phyloP scores from a whole-genome alignment of 371 early-diverging fungal genomes.

The Rhizomucor pusillus region DNA sequence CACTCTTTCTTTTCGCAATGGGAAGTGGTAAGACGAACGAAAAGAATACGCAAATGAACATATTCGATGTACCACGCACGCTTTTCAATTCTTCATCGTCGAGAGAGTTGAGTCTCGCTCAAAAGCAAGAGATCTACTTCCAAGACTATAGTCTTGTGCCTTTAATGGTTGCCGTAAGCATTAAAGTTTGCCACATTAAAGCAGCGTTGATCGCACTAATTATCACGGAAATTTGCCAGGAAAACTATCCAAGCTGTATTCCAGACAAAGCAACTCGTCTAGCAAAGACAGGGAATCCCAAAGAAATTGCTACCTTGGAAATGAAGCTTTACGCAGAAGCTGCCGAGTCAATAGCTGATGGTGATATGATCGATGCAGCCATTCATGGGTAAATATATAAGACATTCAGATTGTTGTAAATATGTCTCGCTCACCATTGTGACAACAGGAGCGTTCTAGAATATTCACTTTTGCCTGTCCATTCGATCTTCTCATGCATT shows the following conservation, averaged over 20 bases:
- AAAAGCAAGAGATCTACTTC: slow-evolving; percentile 85
- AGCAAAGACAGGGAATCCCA: slow-evolving; percentile 10
- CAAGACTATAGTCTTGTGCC: slow-evolving; percentile 89
- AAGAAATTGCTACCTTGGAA: slow-evolving; percentile 22
- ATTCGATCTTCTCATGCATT: slow-evolving; percentile 89
- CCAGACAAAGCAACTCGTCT: slow-evolving; percentile 21
- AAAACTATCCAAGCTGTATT: slow-evolving; percentile 42
- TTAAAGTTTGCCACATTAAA: background rate
- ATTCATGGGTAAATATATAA: slow-evolving; percentile 59
- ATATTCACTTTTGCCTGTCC: slow-evolving; percentile 92
- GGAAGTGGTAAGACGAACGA: slow-evolving; percentile 53
- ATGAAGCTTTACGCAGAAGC: slow-evolving; percentile 75
- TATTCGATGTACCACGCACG: slow-evolving; percentile 85
- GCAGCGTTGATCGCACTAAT: background rate
- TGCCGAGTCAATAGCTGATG: slow-evolving; percentile 89
- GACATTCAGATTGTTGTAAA: background rate
- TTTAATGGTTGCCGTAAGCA: slow-evolving; percentile 86
- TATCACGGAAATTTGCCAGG: slow-evolving; percentile 27
- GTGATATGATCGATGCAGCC: slow-evolving; percentile 80
- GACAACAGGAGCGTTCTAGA: slow-evolving; percentile 58
- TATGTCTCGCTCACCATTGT: background rate
- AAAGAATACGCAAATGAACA: slow-evolving; percentile 77
- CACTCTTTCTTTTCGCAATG: no score
- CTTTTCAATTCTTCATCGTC: slow-evolving; percentile 57
- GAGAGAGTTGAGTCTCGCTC: slow-evolving; percentile 65